These are phyloP conservation scores for Gastrodia elata DNA, from an alignment of 106 monocot species.

Conservation along the genomic window DNA sequence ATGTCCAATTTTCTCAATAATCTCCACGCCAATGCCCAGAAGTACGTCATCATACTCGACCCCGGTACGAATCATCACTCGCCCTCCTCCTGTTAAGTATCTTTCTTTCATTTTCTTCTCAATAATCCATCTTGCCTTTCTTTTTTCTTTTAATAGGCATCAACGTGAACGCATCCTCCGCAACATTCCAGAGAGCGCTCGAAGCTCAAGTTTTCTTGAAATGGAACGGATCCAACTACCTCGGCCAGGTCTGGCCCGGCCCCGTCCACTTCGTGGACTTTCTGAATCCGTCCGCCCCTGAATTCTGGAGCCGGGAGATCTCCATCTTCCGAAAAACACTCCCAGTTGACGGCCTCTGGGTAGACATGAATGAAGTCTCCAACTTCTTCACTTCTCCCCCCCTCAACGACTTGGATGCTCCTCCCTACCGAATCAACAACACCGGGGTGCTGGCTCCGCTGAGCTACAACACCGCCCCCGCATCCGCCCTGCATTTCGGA, in stretches of 20 bases:
- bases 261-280: conserved; percentile 66
- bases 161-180: conserved; percentile 39
- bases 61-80: conserved; percentile 29
- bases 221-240: conserved; percentile 29
- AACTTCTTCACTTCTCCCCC: conserved; percentile 47
- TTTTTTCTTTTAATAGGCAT: no score
- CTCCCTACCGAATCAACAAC: conserved; percentile 61
- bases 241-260: conserved; percentile 63
- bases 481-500: conserved; percentile 46
- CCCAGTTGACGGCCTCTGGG: conserved; percentile 71
- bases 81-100: not conserved
- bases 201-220: conserved; percentile 40
- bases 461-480: conserved; percentile 35
- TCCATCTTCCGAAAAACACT: conserved; percentile 33
- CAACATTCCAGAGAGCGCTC: conserved; percentile 32
- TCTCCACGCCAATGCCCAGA: conserved; percentile 57
- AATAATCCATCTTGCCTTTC: no score
- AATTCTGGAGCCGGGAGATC: conserved; percentile 57
- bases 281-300: conserved; percentile 34
- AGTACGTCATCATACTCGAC: conserved; percentile 70
- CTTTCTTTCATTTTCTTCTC: not conserved
- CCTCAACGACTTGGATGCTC: conserved; percentile 31
- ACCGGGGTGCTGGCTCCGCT: conserved; percentile 25
- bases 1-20: conserved; percentile 40
- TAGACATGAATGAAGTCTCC: conserved; percentile 83